Base-by-base conservation (phyloP, 768 basidiomycete species). In the Boletellus ananiceps region DNA sequence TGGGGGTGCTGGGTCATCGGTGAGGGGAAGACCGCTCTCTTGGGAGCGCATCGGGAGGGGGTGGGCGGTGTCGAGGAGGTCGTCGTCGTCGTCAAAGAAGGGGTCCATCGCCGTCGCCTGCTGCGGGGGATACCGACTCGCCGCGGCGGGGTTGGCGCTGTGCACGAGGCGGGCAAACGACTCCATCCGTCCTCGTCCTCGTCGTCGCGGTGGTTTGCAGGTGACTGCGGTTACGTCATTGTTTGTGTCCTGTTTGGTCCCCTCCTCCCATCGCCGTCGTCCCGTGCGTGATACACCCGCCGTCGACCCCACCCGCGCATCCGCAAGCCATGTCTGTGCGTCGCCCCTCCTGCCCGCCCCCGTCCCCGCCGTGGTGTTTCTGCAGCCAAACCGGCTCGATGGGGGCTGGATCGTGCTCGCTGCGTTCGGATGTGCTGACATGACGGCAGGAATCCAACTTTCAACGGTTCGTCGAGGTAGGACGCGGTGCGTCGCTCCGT, bases 381-480 rank as follows among this genome's bases (percentile, higher is more conserved):
- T 11, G 33, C 5, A 2, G 15, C 29, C 0, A 1, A 2, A 2
- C 2, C 0, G 4, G 12, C 12, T 31, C 14, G 32, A 35, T 35
- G 18, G 32, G 32, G 27, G 52, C 23, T 62, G 60, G 60, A 63
- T 61, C 50, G 38, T 15, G 33, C 3, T 3, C 5, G 11, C 3
- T 0, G 15, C 1, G 33, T 34, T 1, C 27, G 55, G 60, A 61
- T 61, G 59, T 51, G 31, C 40, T 62, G 53, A 63, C 47, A 14
- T 9, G 33, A 33, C 40, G 25, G 8, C 61, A 88, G 82, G 78
- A 84, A 58, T 93, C 90, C 64, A 92, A 84, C 69, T 98, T 97
- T 81, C 85, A 86, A 74, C 90, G 92, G 55, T 97, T 95, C 74
- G 94, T 97, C 66, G 89, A 99, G 83, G 93, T 97, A 69, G 95